Percentiles rank a stretch among this genome's conserved stretches.
phyloP scores from a whole-genome alignment of 192 early-diverging fungal species.

The Mortierella antarctica region DNA sequence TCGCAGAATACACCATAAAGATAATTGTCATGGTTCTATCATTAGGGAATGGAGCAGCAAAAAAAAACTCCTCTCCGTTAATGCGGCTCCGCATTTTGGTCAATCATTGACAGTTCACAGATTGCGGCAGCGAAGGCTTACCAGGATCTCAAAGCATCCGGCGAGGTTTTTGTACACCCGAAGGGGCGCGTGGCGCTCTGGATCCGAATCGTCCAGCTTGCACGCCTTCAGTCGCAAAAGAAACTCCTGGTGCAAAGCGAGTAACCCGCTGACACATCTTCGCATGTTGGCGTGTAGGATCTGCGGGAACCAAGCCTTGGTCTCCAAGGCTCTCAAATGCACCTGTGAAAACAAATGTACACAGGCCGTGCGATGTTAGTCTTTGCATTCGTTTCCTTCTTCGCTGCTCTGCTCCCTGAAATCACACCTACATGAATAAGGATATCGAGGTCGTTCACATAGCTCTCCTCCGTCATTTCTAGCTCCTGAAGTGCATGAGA shows the following conservation, averaged over 20 bases:
- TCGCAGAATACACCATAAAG: conserved; percentile 30
- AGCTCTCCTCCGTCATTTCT: conserved; percentile 58
- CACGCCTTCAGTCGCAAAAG: background rate
- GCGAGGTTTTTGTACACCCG: conserved; percentile 16
- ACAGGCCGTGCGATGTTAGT: background rate
- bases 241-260: conserved; percentile 19
- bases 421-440: conserved; percentile 47
- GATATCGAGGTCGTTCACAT: conserved; percentile 62
- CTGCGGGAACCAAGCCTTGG: conserved; percentile 30
- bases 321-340: conserved; percentile 22
- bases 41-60: background rate
- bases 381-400: no score
- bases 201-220: conserved; percentile 3
- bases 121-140: background rate
- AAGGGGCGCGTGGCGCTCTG: conserved; percentile 1
- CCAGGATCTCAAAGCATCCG: conserved; percentile 11
- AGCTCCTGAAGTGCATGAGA: conserved; percentile 59
- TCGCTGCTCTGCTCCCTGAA: no score
- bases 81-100: background rate
- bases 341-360: conserved; percentile 4
- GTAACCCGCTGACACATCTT: conserved; percentile 12
- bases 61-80: background rate
- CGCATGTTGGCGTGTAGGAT: conserved; percentile 2
- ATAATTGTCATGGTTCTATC: conserved; percentile 9
- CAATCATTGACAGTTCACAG: background rate